Percentiles rank a stretch among this genome's conserved stretches.
Conservation (phyloP, 169 alveolate genomes). For the Ichthyophthirius multifiliis region DNA sequence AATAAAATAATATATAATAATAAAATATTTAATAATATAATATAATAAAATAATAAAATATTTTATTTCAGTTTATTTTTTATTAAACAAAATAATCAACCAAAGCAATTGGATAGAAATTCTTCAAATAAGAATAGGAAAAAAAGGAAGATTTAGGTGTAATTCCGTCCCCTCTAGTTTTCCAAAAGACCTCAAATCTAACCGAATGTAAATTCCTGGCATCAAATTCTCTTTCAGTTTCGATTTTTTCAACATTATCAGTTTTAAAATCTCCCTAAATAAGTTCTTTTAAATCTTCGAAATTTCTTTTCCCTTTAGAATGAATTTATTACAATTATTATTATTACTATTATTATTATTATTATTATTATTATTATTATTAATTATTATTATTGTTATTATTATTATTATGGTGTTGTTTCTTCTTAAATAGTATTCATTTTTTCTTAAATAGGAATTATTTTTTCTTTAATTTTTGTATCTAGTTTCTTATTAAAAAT, state of each 20-base stretch:
- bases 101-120: background rate
- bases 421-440: background rate
- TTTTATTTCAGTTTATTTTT: too few species aligned
- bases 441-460: too few species aligned
- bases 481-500: background rate
- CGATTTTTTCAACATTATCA: background rate
- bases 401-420: background rate
- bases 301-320: background rate
- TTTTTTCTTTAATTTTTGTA: background rate
- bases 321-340: background rate
- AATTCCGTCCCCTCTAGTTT: background rate
- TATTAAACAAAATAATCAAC: background rate
- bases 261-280: background rate
- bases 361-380: background rate
- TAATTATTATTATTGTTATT: background rate
- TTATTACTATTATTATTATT: background rate
- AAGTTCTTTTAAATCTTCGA: background rate
- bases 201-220: background rate
- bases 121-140: background rate
- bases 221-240: background rate
- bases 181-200: slow-evolving; percentile 4
- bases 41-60: too few species aligned
- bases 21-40: too few species aligned
- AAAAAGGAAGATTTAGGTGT: background rate
- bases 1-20: too few species aligned